Percentiles rank a stretch among this genome's conserved stretches.
phyloP scores from a whole-genome alignment of 352 stramenopile species.

The Globisporangium paroecandrum region DNA sequence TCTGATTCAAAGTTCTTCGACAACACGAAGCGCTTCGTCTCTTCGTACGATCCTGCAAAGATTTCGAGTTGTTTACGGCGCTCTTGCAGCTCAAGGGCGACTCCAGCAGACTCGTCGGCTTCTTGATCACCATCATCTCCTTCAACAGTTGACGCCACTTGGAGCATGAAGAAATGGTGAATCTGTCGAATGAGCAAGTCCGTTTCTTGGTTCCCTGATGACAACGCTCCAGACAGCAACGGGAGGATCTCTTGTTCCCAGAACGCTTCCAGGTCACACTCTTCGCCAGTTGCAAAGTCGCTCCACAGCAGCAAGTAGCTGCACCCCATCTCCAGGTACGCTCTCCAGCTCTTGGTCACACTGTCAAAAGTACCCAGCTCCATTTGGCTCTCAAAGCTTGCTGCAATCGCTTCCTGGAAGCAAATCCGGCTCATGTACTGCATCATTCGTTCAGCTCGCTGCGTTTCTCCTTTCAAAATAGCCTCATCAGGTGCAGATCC shows the following conservation, averaged over 20 bases:
- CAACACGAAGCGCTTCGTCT: conserved; percentile 11
- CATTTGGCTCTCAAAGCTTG: background rate
- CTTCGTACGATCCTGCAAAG: conserved; percentile 13
- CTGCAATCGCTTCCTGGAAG: conserved; percentile 24
- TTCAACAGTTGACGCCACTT: conserved; percentile 17
- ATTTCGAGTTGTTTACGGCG: conserved; percentile 5
- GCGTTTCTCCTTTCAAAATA: background rate
- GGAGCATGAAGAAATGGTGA: conserved; percentile 49
- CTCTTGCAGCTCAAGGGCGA: background rate
- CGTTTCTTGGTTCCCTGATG: conserved; percentile 1
- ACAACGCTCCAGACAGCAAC: conserved; percentile 3
- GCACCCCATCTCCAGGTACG: conserved; percentile 40
- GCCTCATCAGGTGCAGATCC: conserved; percentile 5
- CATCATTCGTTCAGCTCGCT: conserved; percentile 13
- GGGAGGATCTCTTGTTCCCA: conserved; percentile 36
- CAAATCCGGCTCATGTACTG: conserved; percentile 40
- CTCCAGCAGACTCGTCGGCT: background rate
- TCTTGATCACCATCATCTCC: background rate
- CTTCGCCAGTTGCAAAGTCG: conserved; percentile 25
- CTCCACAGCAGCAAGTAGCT: conserved; percentile 47
- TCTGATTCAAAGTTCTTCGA: conserved; percentile 13
- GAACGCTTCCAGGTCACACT: conserved; percentile 29
- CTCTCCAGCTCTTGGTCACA: conserved; percentile 1
- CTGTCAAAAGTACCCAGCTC: background rate
- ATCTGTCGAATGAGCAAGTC: conserved; percentile 24